Base-by-base conservation (phyloP, 2,329 filamentous ascomycete genomes). In the Fusarium sp. region DNA sequence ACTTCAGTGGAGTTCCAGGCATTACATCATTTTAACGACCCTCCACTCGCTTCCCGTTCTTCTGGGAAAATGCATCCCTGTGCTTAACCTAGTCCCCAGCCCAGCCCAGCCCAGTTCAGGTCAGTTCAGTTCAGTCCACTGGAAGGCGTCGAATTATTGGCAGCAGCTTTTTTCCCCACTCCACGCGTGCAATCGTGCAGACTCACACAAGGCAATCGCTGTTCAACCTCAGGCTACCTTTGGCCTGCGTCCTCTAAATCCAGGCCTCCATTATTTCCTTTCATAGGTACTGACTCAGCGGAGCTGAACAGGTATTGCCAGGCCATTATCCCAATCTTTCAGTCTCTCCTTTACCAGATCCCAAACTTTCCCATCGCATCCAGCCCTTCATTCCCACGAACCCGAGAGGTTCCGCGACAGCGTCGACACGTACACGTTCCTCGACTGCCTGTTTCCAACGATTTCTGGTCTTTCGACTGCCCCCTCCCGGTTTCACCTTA, bases 11-110 rank as follows among this genome's bases (percentile, higher is more conserved):
- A 36, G 50, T 51, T 64, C 56, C 69, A 58, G 68, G 70, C 74
- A 78, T 78, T 78, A 78, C 77, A 78, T 78, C 77, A 78, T 78
- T 68, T 63, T 65, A 36, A 70, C 52, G 52, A 67, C 69, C 66
- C 57, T 34, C 14, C 32, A 34, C 32, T 67, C 54, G 69, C 72
- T 75, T 70, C 66, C 72, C 73, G 69, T 75, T 41, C 57, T 73
- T 70, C 58, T 67, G 73, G 69, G 68, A 75, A 73, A 64, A 70
- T 48, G 41, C 51, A 69, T 73, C 68, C 72, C 65, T 70, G 72
- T 73, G 58, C 69, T 62, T 64, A 60, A 68, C 62, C 60, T 51
- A 58, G 55, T 68, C 28, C 47, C 66, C 47, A 32, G 51, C 57
- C 42, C 45, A 44, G 42, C 45, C 28, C 26, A 52, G 28, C 28